A percentile compares a stretch with the other conserved stretches of the same genome.
Conservation (phyloP, 2,329 filamentous ascomycete species). For the Neoascochyta sp. region DNA sequence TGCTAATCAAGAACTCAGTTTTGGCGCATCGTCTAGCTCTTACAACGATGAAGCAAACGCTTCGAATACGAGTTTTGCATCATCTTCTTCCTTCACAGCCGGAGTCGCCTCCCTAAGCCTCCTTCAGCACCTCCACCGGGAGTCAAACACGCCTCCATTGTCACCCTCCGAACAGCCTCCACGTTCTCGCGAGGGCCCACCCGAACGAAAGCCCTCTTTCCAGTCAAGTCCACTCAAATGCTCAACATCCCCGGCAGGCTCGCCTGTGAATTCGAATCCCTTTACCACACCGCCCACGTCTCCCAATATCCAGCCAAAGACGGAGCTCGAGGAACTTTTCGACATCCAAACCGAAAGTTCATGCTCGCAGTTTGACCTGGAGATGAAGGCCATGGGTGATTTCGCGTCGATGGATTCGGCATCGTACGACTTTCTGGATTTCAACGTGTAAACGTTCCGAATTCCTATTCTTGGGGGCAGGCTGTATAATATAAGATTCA, state of each 20-base stretch:
- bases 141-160: slow-evolving; percentile 37
- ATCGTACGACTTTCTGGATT: slow-evolving; percentile 36
- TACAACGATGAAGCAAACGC: slow-evolving; percentile 21
- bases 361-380: slow-evolving; percentile 38
- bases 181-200: slow-evolving; percentile 22
- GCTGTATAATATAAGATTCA: slow-evolving; percentile 32
- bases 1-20: slow-evolving; percentile 24
- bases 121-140: slow-evolving; percentile 35
- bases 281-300: slow-evolving; percentile 40
- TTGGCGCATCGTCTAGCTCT: slow-evolving; percentile 29
- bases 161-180: slow-evolving; percentile 33
- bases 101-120: slow-evolving; percentile 33
- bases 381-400: slow-evolving; percentile 39
- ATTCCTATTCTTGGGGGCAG: slow-evolving; percentile 5
- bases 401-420: slow-evolving; percentile 29
- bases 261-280: slow-evolving; percentile 35
- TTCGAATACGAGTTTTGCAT: slow-evolving; percentile 24
- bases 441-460: slow-evolving; percentile 22
- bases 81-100: slow-evolving; percentile 25
- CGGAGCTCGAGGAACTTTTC: slow-evolving; percentile 36
- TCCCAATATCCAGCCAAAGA: slow-evolving; percentile 29
- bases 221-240: slow-evolving; percentile 26
- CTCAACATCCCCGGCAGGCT: slow-evolving; percentile 31
- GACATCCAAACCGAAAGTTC: slow-evolving; percentile 27
- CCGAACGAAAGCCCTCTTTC: slow-evolving; percentile 12